Evolutionary conservation across 2,329 filamentous ascomycete genomes (phyloP), one percentile per base, ranked within the genome.

Genomic region (Pseudogymnoascus sp.): DNA sequence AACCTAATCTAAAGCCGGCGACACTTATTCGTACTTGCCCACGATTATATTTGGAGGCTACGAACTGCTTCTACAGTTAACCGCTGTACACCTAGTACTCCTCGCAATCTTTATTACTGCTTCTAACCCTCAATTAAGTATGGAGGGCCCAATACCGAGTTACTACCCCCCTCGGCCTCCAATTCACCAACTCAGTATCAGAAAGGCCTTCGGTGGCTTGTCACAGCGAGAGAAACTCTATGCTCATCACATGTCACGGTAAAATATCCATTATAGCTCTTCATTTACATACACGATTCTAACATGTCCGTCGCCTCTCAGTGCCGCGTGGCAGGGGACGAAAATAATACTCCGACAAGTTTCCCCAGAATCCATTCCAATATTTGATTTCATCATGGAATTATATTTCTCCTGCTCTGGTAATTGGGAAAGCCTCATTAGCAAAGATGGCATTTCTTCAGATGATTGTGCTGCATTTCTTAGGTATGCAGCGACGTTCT

Each of bases 351-450:
- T 86, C 5, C 79, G 80, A 37, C 84, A 87, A 69, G 80, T 85
- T 24, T 86, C 83, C 0, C 81, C 82, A 6, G 84, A 86, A 70
- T 81, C 81, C 0, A 74, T 78, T 60, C 73, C 74, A 1, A 85
- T 86, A 61, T 86, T 83, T 70, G 81, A 86, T 68, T 79, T 86
- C 65, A 85, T 87, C 62, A 71, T 86, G 4, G 75, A 80, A 13
- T 75, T 86, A 2, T 74, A 84, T 68, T 72, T 72, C 7, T 72
- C 75, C 19, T 82, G 80, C 68, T 67, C 73, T 63, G 83, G 83
- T 5, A 71, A 85, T 59, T 86, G 82, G 81, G 70, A 74, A 33
- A 72, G 73, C 6, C 74, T 85, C 16, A 72, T 75, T 6, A 68
- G 72, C 21, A 72, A 75, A 56, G 75, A 76, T 10, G 72, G 74